phyloP scores from a whole-genome alignment of 345 rosid genomes.

The Moringa oleifera region DNA sequence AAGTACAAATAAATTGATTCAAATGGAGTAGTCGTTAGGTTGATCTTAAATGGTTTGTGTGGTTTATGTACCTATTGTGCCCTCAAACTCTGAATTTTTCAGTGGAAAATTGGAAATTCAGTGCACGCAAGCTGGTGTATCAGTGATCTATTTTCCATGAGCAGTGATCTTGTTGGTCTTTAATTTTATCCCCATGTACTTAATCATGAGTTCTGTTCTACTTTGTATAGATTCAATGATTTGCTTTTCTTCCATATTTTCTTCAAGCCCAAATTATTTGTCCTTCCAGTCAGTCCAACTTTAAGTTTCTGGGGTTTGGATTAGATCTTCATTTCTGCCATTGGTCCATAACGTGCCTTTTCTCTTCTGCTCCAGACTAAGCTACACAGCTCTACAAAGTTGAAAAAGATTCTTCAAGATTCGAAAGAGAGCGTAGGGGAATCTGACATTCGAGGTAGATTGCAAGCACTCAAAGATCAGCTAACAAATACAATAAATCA shows the following conservation, averaged over 20 bases:
- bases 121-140: not conserved
- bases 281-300: not conserved
- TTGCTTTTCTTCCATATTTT: not conserved
- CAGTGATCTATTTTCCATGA: not conserved
- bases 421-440: slow-evolving; percentile 82
- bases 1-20: not conserved
- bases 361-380: slow-evolving; percentile 46
- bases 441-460: slow-evolving; percentile 64
- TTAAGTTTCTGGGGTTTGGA: not conserved
- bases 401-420: slow-evolving; percentile 93
- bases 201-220: not conserved
- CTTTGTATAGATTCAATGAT: not conserved
- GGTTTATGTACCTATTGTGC: too few species aligned
- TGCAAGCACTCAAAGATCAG: slow-evolving; percentile 86
- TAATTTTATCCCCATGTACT: not conserved
- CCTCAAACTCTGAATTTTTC: too few species aligned
- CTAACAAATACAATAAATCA: slow-evolving; percentile 70
- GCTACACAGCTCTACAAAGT: slow-evolving; percentile 66
- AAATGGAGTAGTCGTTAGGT: not conserved
- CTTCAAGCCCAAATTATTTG: not conserved
- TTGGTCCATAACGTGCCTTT: not conserved
- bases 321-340: not conserved
- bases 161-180: not conserved
- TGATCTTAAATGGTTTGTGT: too few species aligned
- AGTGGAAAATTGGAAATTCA: not conserved